Conservation (phyloP, 768 basidiomycete species). For the Mycena rebaudengoi region DNA sequence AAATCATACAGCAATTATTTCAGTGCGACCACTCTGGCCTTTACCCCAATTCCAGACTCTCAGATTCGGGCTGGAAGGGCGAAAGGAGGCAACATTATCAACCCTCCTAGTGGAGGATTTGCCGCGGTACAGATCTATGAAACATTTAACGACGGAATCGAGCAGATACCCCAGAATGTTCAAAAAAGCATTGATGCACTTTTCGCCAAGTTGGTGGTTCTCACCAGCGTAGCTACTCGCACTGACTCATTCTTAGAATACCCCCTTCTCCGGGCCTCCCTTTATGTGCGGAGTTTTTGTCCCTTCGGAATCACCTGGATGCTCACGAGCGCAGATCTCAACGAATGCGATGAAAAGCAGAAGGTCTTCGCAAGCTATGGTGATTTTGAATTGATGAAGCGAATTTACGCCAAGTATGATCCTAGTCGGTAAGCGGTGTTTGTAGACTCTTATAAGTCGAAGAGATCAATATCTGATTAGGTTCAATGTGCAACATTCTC, state of each 20-base stretch:
- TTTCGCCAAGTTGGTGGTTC: conserved; percentile 31
- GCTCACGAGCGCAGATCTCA: conserved; percentile 26
- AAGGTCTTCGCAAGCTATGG: conserved; percentile 51
- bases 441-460: background rate
- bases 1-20: conserved; percentile 32
- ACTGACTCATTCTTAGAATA: conserved; percentile 32
- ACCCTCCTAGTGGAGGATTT: conserved; percentile 45
- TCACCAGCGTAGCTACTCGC: background rate
- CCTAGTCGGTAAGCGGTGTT: conserved; percentile 43
- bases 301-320: background rate
- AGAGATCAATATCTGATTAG: conserved; percentile 26
- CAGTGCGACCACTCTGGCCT: conserved; percentile 39
- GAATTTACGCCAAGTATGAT: conserved; percentile 53
- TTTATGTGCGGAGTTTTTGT: conserved; percentile 32
- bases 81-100: conserved; percentile 48
- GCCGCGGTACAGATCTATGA: conserved; percentile 44
- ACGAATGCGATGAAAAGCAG: conserved; percentile 49
- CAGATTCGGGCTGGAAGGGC: conserved; percentile 44
- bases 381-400: conserved; percentile 43
- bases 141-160: conserved; percentile 29
- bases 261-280: conserved; percentile 48
- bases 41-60: conserved; percentile 47
- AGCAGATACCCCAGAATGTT: conserved; percentile 31
- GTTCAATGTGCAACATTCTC: conserved; percentile 44
- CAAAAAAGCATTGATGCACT: conserved; percentile 35